These are phyloP conservation scores for Xylaria grammica DNA, from an alignment of 495 filamentous ascomycete genomes.

Conservation along the genomic window DNA sequence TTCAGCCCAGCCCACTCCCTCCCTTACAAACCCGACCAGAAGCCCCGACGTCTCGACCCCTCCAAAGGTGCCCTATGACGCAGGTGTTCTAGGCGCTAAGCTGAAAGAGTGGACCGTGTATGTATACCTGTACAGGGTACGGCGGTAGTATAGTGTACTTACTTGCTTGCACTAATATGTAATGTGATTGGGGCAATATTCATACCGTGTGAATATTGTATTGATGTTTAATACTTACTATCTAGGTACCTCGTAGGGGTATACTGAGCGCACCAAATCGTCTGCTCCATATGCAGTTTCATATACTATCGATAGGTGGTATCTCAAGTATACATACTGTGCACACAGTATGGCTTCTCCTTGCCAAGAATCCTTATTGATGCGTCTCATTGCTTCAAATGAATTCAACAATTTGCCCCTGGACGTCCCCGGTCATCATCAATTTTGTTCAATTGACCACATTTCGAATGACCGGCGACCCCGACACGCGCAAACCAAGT, in stretches of 20 bases:
- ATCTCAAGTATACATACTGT: too few relatives aligned
- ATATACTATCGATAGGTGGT: too few relatives aligned
- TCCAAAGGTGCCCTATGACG: constrained; percentile 16
- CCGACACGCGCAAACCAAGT: neutral
- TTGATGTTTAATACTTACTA: too few relatives aligned
- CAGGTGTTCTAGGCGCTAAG: constrained; percentile 15
- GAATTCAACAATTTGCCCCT: constrained; percentile 5
- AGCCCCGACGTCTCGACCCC: constrained; percentile 4
- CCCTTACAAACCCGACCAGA: neutral
- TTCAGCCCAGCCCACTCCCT: neutral
- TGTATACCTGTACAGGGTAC: too few relatives aligned
- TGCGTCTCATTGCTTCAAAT: constrained; percentile 15
- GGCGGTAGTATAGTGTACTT: too few relatives aligned
- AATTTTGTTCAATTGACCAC: constrained; percentile 4
- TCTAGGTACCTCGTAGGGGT: constrained; percentile 1
- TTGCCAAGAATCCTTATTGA: constrained; percentile 8
- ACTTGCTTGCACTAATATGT: too few relatives aligned
- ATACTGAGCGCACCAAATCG: too few relatives aligned
- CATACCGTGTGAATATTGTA: too few relatives aligned
- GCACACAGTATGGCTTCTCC: neutral
- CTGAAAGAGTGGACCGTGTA: neutral
- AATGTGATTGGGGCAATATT: too few relatives aligned
- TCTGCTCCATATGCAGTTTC: too few relatives aligned
- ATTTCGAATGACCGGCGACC: neutral
- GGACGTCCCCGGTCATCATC: neutral